Conservation (phyloP, 352 stramenopile genomes). For the Pythium myriotylum region DNA sequence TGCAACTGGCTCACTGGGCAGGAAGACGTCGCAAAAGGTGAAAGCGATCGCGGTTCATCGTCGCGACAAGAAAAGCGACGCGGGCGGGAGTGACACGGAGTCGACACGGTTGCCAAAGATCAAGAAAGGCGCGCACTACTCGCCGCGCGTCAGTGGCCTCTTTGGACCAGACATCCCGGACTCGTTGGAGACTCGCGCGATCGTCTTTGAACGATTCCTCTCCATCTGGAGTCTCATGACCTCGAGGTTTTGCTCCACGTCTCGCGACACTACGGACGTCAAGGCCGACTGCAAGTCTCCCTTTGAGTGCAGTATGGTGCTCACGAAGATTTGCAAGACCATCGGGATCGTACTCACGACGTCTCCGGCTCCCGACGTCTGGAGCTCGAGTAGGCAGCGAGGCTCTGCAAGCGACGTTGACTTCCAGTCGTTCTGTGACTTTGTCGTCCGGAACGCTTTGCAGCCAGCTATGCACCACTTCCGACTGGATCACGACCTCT, state of each 20-base stretch:
- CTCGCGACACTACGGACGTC: neutral
- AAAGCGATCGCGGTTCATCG: slow-evolving; percentile 3
- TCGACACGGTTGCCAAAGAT: slow-evolving; percentile 8
- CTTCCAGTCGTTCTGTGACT: slow-evolving; percentile 53
- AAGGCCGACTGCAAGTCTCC: slow-evolving; percentile 32
- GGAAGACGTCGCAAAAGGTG: no score
- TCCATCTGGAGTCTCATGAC: slow-evolving; percentile 52
- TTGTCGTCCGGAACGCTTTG: slow-evolving; percentile 44
- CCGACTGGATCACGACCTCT: slow-evolving; percentile 39
- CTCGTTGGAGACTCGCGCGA: slow-evolving; percentile 28
- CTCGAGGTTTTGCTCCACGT: slow-evolving; percentile 1
- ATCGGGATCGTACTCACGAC: slow-evolving; percentile 43
- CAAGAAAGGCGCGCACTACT: slow-evolving; percentile 6
- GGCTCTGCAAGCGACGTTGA: slow-evolving; percentile 36
- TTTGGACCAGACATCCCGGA: slow-evolving; percentile 43
- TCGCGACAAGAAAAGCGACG: neutral
- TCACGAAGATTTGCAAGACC: slow-evolving; percentile 61
- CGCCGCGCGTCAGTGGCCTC: slow-evolving; percentile 10
- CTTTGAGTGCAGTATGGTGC: slow-evolving; percentile 57
- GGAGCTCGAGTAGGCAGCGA: slow-evolving; percentile 17
- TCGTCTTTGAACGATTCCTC: slow-evolving; percentile 39
- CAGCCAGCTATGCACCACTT: slow-evolving; percentile 61
- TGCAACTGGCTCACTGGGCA: neutral
- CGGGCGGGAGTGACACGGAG: slow-evolving; percentile 1
- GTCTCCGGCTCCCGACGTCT: slow-evolving; percentile 13